Conservation (phyloP, 164 flowering plant species). For the Stephania yunnanensis region DNA sequence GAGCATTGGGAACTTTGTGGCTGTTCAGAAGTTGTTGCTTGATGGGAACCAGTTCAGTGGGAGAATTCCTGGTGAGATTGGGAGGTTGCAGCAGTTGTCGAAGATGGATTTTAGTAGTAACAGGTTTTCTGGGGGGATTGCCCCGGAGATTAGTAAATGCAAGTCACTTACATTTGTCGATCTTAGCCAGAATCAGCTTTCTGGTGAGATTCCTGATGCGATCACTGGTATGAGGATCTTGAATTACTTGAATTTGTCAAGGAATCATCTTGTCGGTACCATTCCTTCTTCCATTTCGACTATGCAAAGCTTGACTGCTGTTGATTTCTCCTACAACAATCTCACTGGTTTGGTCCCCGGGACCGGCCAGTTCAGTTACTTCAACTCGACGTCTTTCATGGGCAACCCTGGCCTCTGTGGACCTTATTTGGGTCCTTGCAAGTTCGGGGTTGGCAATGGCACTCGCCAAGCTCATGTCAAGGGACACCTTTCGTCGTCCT, state of each 20-base stretch:
- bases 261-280: constrained; percentile 68
- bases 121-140: constrained; percentile 55
- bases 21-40: constrained; percentile 82
- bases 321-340: constrained; percentile 88
- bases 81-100: constrained; percentile 77
- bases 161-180: constrained; percentile 75
- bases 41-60: constrained; percentile 87
- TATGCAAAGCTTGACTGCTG: constrained; percentile 94
- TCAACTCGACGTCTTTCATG: constrained; percentile 77
- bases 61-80: constrained; percentile 65
- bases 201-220: constrained; percentile 73
- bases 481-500: constrained; percentile 63
- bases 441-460: constrained; percentile 43
- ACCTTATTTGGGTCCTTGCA: constrained; percentile 79
- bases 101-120: constrained; percentile 87
- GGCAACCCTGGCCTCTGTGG: constrained; percentile 96
- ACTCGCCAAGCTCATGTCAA: constrained; percentile 41
- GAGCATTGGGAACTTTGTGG: constrained; percentile 70
- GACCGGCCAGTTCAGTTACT: constrained; percentile 92
- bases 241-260: constrained; percentile 79
- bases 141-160: constrained; percentile 77
- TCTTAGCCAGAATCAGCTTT: constrained; percentile 74
- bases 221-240: constrained; percentile 73
- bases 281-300: constrained; percentile 64
- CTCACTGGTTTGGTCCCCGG: constrained; percentile 89